Conservation (phyloP, 257 asterid species). For the Paraleonurus japonicus region DNA sequence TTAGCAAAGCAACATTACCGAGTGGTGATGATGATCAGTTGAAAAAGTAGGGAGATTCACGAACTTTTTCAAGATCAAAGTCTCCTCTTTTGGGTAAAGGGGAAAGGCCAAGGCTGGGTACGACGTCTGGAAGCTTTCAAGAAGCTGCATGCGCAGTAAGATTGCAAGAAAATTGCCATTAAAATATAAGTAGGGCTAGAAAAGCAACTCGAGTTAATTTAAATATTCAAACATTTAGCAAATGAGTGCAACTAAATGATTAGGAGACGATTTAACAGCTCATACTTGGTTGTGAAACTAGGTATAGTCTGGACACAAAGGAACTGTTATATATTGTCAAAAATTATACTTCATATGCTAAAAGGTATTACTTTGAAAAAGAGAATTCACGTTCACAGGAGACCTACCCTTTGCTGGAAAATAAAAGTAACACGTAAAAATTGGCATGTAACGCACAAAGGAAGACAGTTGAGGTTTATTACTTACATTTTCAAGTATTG, state of each 20-base stretch:
- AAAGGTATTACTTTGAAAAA: not conserved
- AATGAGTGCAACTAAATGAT: not conserved
- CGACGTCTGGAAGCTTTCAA: constrained; percentile 67
- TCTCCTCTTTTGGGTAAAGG: constrained; percentile 74
- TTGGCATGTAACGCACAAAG: not conserved
- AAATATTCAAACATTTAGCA: not conserved
- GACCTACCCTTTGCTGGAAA: not conserved
- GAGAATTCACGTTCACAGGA: too few species aligned
- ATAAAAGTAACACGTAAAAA: not conserved
- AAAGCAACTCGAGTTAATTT: not conserved
- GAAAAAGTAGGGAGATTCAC: constrained; percentile 85
- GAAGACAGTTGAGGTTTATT: constrained; percentile 13
- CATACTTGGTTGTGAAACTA: not conserved
- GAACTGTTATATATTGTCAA: not conserved
- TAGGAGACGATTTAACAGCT: not conserved
- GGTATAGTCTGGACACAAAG: not conserved
- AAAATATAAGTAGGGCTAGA: not conserved
- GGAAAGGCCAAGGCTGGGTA: constrained; percentile 74
- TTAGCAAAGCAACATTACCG: not conserved
- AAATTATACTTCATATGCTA: not conserved
- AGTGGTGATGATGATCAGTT: constrained; percentile 40
- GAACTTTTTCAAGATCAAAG: constrained; percentile 60
- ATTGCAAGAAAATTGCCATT: not conserved
- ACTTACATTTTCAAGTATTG: constrained; percentile 91
- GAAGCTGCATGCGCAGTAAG: constrained; percentile 49